These are phyloP conservation scores for Guadua angustifolia DNA, from an alignment of 176 grass and related monocot genomes.

Conservation along the genomic window DNA sequence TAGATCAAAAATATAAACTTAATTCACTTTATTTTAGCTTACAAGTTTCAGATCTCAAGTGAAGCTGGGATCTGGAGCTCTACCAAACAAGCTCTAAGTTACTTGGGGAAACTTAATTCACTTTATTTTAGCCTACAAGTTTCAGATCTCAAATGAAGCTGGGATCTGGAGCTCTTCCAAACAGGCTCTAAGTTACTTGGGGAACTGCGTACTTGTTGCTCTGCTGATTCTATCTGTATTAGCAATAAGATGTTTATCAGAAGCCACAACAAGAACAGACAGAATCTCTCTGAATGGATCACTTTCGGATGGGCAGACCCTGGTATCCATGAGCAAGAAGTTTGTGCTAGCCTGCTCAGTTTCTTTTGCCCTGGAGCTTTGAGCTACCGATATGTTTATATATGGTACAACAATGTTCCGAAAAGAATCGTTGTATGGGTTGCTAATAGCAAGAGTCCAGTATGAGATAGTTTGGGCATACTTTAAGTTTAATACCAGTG, in stretches of 20 bases:
- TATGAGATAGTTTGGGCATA: slow-evolving; percentile 44
- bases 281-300: slow-evolving; percentile 44
- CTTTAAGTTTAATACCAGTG: slow-evolving; percentile 53
- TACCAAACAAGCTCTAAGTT: too few species aligned
- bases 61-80: too few species aligned
- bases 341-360: slow-evolving; percentile 41
- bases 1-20: too few species aligned
- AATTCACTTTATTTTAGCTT: too few species aligned
- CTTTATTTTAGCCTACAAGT: too few species aligned
- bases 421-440: slow-evolving; percentile 51
- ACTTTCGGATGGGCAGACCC: slow-evolving; percentile 50
- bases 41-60: too few species aligned
- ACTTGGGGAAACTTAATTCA: too few species aligned
- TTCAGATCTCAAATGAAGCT: too few species aligned
- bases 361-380: slow-evolving; percentile 62
- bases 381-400: slow-evolving; percentile 53
- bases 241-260: slow-evolving; percentile 32
- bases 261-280: not conserved
- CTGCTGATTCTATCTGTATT: slow-evolving; percentile 43
- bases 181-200: too few species aligned
- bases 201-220: not conserved
- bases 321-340: slow-evolving; percentile 20
- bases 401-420: slow-evolving; percentile 44
- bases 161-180: too few species aligned
- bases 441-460: slow-evolving; percentile 55